Evolutionary conservation across 805 yeast species (phyloP), one percentile per base, ranked within the genome.

Genomic region (Kluyveromyces lactis): DNA sequence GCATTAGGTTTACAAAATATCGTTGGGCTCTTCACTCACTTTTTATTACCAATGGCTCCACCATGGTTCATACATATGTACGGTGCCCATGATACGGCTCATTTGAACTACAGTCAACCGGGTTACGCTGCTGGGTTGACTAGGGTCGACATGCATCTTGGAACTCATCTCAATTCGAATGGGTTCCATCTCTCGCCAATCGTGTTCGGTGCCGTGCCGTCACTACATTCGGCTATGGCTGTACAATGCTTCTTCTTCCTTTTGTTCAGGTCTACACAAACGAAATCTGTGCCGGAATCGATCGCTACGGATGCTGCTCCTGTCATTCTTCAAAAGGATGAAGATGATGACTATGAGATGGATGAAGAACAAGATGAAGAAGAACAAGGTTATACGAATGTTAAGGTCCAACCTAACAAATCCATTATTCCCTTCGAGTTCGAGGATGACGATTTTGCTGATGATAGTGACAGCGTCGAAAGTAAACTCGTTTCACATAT

Each of bases 81-180:
- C 47, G 84, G 86, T 3, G 69, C 71, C 17, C 72, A 75, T 45
- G 70, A 57, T 40, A 48, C 48, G 3, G 68, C 53, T 41, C 63
- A 55, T 8, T 81, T 82, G 1, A 66, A 69, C 44, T 81, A 80
- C 55, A 73, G 72, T 24, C 76, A 76, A 71, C 71, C 72, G 11
- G 85, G 85, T 11, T 81, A 73, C 51, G 81, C 85, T 2, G 89
- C 86, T 11, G 86, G 86, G 2, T 62, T 80, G 31, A 73, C 76
- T 2, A 63, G 85, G 33, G 78, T 76, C n/a, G 85, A 79, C 51
- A 58, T 71, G 21, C 79, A 77, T 18, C 51, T 79, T 47, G 83
- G 83, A 1, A 74, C 80, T 0, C 79, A 76, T 52, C 47, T 79
- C 42, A 72, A 74, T 48, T 67, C 79, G 1, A 63, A 72, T 12